Evolutionary conservation across 805 yeast species (phyloP).

Genomic region (Wickerhamiella alocasiicola): DNA sequence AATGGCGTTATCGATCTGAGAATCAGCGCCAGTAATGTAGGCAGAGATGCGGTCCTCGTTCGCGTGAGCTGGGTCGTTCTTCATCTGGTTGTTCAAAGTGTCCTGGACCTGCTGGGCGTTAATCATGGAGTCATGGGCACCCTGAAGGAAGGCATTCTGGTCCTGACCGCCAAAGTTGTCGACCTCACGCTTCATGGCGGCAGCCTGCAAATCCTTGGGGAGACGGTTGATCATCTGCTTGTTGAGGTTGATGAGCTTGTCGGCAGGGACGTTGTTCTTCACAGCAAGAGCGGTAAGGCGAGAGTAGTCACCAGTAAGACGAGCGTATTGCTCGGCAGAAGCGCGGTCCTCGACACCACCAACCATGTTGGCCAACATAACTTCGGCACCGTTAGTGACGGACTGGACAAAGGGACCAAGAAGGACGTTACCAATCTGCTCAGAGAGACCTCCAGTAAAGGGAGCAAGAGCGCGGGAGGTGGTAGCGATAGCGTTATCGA

Average conservation of each 20-base stretch:
- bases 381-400: too few species aligned
- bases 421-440: constrained; percentile 16
- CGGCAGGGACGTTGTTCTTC: constrained; percentile 15
- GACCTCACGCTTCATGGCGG: constrained; percentile 8
- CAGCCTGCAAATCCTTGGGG: constrained; percentile 8
- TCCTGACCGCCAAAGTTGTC: constrained; percentile 14
- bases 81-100: too few species aligned
- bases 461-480: too few species aligned
- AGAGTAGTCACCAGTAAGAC: constrained; percentile 16
- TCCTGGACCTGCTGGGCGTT: constrained; percentile 17
- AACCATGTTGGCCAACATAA: constrained; percentile 14
- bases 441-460: constrained; percentile 15
- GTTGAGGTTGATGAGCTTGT: constrained; percentile 13
- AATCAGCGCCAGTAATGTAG: too few species aligned
- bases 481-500: too few species aligned
- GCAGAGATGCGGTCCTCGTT: too few species aligned
- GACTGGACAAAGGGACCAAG: too few species aligned
- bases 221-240: constrained; percentile 14
- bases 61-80: constrained; percentile 16
- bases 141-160: constrained; percentile 10
- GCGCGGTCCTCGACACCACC: constrained; percentile 15
- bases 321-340: constrained; percentile 12
- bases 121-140: constrained; percentile 12
- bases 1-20: too few species aligned
- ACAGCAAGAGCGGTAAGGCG: constrained; percentile 12